Conservation (phyloP, 106 monocot genomes). For the Gastrodia elata region DNA sequence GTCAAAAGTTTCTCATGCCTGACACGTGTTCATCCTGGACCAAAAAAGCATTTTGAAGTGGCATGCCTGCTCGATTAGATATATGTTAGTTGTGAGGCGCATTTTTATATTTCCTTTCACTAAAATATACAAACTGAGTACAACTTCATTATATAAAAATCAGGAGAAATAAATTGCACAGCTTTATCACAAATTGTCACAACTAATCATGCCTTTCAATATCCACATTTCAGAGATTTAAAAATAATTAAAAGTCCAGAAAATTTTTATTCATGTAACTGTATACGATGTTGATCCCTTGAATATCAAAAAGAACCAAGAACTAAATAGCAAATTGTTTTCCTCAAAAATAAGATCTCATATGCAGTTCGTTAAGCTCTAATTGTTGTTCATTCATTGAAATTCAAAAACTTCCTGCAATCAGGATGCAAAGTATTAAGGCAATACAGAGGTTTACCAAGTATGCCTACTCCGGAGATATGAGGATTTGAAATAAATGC, state of each 20-base stretch:
- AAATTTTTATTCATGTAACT: neutral
- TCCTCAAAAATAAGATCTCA: neutral
- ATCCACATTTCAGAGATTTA: neutral
- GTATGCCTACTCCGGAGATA: constrained; percentile 55
- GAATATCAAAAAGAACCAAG: neutral
- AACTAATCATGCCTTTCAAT: neutral
- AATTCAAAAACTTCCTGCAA: neutral
- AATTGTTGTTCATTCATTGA: neutral
- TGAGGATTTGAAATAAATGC: constrained; percentile 76
- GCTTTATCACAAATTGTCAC: neutral
- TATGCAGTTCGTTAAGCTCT: neutral
- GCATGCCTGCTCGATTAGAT: too few relatives aligned
- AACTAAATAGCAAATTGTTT: neutral
- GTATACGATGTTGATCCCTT: neutral
- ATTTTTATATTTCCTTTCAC: neutral
- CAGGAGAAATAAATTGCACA: neutral
- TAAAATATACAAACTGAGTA: neutral
- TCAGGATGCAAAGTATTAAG: neutral
- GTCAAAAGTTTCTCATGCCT: too few relatives aligned
- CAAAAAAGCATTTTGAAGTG: too few relatives aligned
- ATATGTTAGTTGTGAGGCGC: too few relatives aligned
- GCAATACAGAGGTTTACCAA: constrained; percentile 41
- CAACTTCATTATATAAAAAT: neutral
- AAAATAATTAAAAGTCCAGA: neutral
- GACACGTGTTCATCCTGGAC: too few relatives aligned